These are phyloP conservation scores for Escovopsis sp. DNA, from an alignment of 2,329 filamentous ascomycete species.

Conservation along the genomic window DNA sequence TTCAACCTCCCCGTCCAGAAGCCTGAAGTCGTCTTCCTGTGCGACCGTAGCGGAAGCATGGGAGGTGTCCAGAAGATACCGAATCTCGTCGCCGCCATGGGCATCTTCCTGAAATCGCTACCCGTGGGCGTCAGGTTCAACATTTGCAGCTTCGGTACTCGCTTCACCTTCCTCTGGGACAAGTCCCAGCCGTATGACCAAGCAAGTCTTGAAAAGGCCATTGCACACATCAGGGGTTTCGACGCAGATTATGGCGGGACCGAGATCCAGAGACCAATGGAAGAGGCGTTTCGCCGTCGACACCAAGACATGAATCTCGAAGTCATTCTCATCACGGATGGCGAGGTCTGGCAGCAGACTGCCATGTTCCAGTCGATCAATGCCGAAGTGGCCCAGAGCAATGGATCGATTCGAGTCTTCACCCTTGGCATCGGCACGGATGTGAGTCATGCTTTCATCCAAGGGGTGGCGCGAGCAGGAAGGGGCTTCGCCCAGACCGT, in stretches of 20 bases:
- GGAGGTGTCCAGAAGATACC: slow-evolving; percentile 27
- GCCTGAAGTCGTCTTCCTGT: slow-evolving; percentile 56
- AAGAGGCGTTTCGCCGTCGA: slow-evolving; percentile 27
- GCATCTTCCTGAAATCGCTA: slow-evolving; percentile 51
- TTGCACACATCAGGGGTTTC: slow-evolving; percentile 27
- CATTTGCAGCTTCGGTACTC: slow-evolving; percentile 50
- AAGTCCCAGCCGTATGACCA: slow-evolving; percentile 32
- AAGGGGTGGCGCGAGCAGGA: slow-evolving; percentile 38
- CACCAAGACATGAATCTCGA: slow-evolving; percentile 34
- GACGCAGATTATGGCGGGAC: slow-evolving; percentile 37
- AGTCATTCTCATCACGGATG: slow-evolving; percentile 42
- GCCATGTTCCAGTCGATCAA: slow-evolving; percentile 31
- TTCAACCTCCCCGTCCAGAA: slow-evolving; percentile 43
- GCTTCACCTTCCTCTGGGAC: slow-evolving; percentile 30
- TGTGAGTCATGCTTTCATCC: slow-evolving; percentile 37
- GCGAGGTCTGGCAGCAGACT: slow-evolving; percentile 35
- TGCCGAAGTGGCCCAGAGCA: slow-evolving; percentile 21
- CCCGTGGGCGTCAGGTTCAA: slow-evolving; percentile 53
- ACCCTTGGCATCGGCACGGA: slow-evolving; percentile 37
- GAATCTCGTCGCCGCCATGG: slow-evolving; percentile 39
- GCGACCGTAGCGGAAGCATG: slow-evolving; percentile 60
- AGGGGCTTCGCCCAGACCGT: slow-evolving; percentile 49
- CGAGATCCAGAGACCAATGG: slow-evolving; percentile 32
- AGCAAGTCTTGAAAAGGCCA: slow-evolving; percentile 27
- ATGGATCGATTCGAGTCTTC: slow-evolving; percentile 35